Evolutionary conservation across 2,329 filamentous ascomycete genomes (phyloP).

Genomic region (Aspergillus ochraceus): DNA sequence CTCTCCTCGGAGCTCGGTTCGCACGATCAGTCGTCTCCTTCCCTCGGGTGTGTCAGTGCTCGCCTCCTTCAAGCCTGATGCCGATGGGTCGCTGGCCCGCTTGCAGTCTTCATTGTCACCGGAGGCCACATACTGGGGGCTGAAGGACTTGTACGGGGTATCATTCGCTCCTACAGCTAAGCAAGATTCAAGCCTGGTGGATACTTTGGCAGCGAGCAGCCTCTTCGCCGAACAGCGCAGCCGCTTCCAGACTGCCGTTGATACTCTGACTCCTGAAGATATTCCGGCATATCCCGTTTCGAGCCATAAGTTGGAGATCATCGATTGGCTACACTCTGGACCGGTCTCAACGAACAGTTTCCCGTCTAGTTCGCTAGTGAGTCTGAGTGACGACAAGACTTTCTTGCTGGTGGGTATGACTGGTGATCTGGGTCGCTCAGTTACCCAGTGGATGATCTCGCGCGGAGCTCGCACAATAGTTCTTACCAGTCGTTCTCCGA

Average conservation of each 20-base stretch:
- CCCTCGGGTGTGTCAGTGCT: constrained; percentile 2
- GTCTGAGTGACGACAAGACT: constrained; percentile 15
- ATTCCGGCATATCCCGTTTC: not conserved
- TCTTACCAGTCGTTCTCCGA: constrained; percentile 27
- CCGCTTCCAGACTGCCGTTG: not conserved
- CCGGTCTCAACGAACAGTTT: not conserved
- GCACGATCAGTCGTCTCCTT: constrained; percentile 1
- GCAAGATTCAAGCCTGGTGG: not conserved
- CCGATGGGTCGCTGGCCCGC: not conserved
- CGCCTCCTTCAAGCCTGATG: constrained; percentile 1
- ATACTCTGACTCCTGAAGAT: not conserved
- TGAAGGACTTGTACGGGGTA: not conserved
- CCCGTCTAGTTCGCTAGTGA: constrained; percentile 7
- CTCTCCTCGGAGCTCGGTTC: constrained; percentile 1
- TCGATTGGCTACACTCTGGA: constrained; percentile 1
- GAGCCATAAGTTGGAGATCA: not conserved
- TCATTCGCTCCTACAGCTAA: not conserved
- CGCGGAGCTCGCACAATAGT: constrained; percentile 25
- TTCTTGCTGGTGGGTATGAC: constrained; percentile 27
- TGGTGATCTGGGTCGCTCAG: constrained; percentile 23
- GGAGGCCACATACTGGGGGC: not conserved
- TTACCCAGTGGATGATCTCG: constrained; percentile 29
- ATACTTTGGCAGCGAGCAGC: not conserved
- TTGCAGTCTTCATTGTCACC: not conserved
- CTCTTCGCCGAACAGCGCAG: not conserved